Percentiles rank a stretch among this genome's conserved stretches.
phyloP scores from a whole-genome alignment of 2,329 filamentous ascomycete genomes.

The Phaeosphaeria sp. region DNA sequence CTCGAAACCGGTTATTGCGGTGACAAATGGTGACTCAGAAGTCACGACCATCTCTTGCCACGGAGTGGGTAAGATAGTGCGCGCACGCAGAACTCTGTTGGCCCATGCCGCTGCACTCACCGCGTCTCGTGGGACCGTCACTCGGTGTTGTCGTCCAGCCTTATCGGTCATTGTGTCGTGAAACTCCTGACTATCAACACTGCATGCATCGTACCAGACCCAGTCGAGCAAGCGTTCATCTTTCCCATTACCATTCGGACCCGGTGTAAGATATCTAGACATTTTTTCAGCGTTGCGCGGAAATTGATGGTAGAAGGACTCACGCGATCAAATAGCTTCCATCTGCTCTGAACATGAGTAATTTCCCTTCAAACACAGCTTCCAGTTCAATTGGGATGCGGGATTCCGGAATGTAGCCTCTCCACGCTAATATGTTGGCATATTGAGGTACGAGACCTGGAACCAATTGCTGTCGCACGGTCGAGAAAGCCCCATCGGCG shows the following conservation, averaged over 20 bases:
- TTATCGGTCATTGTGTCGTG: background rate
- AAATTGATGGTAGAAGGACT: constrained; percentile 10
- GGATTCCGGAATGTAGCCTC: constrained; percentile 7
- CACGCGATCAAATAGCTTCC: constrained; percentile 43
- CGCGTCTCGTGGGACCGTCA: background rate
- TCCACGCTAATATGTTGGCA: constrained; percentile 12
- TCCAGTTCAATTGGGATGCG: background rate
- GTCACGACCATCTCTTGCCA: background rate
- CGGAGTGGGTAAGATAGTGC: background rate
- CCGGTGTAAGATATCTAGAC: constrained; percentile 5
- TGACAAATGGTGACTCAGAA: background rate
- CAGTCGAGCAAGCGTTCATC: background rate
- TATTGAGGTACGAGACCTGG: constrained; percentile 5
- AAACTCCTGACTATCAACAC: background rate
- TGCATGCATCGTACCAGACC: constrained; percentile 1
- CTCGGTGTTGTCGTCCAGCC: background rate
- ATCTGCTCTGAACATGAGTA: constrained; percentile 4
- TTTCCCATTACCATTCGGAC: background rate
- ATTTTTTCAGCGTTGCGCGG: constrained; percentile 9
- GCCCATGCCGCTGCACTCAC: background rate
- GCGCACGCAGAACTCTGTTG: background rate
- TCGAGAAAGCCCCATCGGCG: constrained; percentile 13
- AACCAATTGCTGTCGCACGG: background rate
- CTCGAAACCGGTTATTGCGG: background rate
- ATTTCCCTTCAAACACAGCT: constrained; percentile 1